Evolutionary conservation across 345 rosid species (phyloP), one percentile per base, ranked within the genome.

Genomic region (Laguncularia racemosa): DNA sequence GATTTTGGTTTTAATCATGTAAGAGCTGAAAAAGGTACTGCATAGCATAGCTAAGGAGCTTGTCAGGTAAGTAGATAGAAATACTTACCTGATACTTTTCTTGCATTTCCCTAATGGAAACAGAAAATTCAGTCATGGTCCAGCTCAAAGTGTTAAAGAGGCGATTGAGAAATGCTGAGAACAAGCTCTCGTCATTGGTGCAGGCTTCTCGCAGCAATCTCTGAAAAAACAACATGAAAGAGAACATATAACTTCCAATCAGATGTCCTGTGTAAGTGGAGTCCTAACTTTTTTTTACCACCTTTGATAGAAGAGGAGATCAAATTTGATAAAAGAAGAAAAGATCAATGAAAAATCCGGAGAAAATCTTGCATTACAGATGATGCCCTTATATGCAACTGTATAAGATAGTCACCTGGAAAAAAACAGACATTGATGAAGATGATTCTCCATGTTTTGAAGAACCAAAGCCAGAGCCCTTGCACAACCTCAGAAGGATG

Each of bases 121-220:
- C 95, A 61, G 97, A 93, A 67, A 93, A 89, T 72, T 87, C 99
- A 6, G 95, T 93, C 86, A 93, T 85, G 54, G 90, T 86, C 99
- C 97, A 93, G 82, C 99, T 93, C 56, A 93, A 79, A 3, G 95
- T 93, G 79, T 93, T 93, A 65, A 93, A 93, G 20, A 93, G 72
- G 45, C 91, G 96, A 74, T 93, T 93, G 33, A 93, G 85, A 73
- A 89, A 93, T 66, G 86, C 80, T 45, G 95, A 89, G 69, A 93
- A 85, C 63, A 93, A 62, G 51, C 78, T 88, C 60, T 69, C 81
- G 48, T 93, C 79, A 64, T 55, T 69, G 55, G 77, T 67, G 73
- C 95, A 89, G 61, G 84, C 96, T 72, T 93, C 96, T 58, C 85
- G 83, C 58, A 89, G 67, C 73, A 89, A 77, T 45, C 77, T 81